A percentile compares a stretch with the other conserved stretches of the same genome.
These are phyloP conservation scores for Friedmanniomyces simplex DNA, from an alignment of 495 filamentous ascomycete genomes.

Conservation along the genomic window DNA sequence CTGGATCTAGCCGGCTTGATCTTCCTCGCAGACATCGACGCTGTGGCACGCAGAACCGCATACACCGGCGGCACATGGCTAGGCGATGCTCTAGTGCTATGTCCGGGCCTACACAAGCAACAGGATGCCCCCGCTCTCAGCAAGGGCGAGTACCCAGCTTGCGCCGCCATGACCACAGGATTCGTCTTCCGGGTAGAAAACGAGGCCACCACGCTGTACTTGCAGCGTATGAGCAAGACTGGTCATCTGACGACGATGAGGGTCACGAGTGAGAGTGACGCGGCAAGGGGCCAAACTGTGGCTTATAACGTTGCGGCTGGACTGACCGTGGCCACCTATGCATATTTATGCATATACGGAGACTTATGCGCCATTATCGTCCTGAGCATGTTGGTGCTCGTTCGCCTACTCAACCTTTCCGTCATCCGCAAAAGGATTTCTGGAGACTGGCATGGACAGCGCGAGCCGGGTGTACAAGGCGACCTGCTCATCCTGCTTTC, in stretches of 20 bases:
- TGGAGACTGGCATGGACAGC: conserved; percentile 31
- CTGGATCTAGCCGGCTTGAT: conserved; percentile 26
- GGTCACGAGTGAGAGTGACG: neutral
- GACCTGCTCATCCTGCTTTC: conserved; percentile 35
- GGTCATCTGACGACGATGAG: conserved; percentile 20
- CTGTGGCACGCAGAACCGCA: conserved; percentile 43
- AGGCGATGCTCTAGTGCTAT: conserved; percentile 45
- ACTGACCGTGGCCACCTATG: conserved; percentile 34
- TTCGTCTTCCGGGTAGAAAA: conserved; percentile 29
- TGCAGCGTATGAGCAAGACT: conserved; percentile 20
- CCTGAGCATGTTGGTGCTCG: conserved; percentile 38
- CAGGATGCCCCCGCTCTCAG: conserved; percentile 39
- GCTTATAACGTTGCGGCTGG: conserved; percentile 5
- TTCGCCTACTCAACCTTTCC: conserved; percentile 45
- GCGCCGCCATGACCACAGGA: conserved; percentile 24
- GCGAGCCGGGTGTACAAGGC: conserved; percentile 30
- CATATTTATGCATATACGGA: conserved; percentile 28
- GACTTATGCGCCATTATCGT: conserved; percentile 45
- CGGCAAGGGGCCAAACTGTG: neutral
- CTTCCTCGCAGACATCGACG: conserved; percentile 47
- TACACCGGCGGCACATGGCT: conserved; percentile 42
- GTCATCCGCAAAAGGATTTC: conserved; percentile 40
- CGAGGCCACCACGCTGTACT: conserved; percentile 21
- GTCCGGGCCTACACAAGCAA: conserved; percentile 51
- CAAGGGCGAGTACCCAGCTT: conserved; percentile 25